Base-by-base conservation (phyloP, 2,329 filamentous ascomycete species). In the Colletotrichum cereale region DNA sequence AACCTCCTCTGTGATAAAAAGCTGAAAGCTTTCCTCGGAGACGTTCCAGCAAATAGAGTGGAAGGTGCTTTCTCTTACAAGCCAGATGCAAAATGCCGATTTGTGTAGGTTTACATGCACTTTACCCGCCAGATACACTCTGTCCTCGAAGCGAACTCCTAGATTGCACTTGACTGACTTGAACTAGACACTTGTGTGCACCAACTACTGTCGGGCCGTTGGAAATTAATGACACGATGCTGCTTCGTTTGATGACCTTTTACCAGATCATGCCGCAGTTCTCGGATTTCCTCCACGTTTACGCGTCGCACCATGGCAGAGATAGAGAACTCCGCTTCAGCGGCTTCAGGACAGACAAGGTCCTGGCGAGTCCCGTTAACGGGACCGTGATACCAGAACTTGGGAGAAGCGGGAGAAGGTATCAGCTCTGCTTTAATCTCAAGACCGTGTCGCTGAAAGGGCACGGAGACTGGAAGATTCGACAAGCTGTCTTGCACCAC, bases 191-290 rank as follows among this genome's bases (percentile, higher is more conserved):
- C 26, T n/a, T 68, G 1, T n/a, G 26, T 12, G 29, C 60, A 3
- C 14, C 18, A 21, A 40, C 12, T 8, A 47, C 66, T 8, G 6
- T 53, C 0, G 66, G 42, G 8, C 70, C 61, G 2, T 5, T 72
- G 11, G 44, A 62, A 16, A 0, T 65, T 1, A 48, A 7, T 5
- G 12, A 11, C 1, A 38, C 3, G 38, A 76, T 77, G 72, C 66
- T 76, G 12, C 38, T 55, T 1, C 56, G 73, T 5, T 71, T 79
- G 11, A 40, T 79, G 1, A 74, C 74, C 0, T 79, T 74, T 55
- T 80, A 84, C 66, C 82, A 84, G 69, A 79, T 84, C 21, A 84
- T 83, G 81, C 81, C 82, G 0, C 73, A 66, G 12, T 83, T 80
- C 57, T 55, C 84, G 5, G 81, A 84, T 44, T 83, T 84, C 60